Percentiles rank a stretch among this genome's conserved stretches.
phyloP scores from a whole-genome alignment of 768 basidiomycete genomes.

The Galerina sulciceps region DNA sequence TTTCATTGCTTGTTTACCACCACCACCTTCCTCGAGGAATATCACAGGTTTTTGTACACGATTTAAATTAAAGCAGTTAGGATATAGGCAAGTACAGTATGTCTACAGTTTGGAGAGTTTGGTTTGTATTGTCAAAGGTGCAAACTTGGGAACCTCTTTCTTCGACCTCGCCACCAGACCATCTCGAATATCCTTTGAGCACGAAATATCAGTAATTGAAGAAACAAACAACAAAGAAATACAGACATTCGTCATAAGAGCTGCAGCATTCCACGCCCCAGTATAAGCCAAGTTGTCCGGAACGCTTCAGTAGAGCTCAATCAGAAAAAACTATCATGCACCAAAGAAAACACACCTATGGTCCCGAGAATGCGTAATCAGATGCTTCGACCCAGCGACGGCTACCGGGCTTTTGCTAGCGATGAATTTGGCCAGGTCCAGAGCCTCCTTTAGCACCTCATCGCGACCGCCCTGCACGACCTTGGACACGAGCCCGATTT shows the following conservation, averaged over 20 bases:
- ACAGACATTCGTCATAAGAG: constrained; percentile 43
- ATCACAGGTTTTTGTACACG: too few species aligned
- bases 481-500: constrained; percentile 74
- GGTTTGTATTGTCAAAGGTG: constrained; percentile 20
- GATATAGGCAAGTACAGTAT: too few species aligned
- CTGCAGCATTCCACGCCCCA: constrained; percentile 48
- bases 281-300: constrained; percentile 49
- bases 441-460: constrained; percentile 67
- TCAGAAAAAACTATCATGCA: not conserved
- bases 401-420: constrained; percentile 83
- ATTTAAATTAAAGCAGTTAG: too few species aligned
- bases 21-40: too few species aligned
- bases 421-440: constrained; percentile 68
- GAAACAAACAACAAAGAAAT: not conserved
- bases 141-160: constrained; percentile 35
- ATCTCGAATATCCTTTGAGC: constrained; percentile 40
- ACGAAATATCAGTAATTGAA: not conserved
- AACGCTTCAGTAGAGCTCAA: constrained; percentile 29
- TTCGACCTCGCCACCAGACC: constrained; percentile 35
- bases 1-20: not conserved
- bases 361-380: constrained; percentile 79
- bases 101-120: constrained; percentile 23
- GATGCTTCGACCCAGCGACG: constrained; percentile 73
- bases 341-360: constrained; percentile 55
- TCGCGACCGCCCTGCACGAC: constrained; percentile 69